Evolutionary conservation across 441 rosid species (phyloP).

Genomic region (Metrosideros polymorpha): DNA sequence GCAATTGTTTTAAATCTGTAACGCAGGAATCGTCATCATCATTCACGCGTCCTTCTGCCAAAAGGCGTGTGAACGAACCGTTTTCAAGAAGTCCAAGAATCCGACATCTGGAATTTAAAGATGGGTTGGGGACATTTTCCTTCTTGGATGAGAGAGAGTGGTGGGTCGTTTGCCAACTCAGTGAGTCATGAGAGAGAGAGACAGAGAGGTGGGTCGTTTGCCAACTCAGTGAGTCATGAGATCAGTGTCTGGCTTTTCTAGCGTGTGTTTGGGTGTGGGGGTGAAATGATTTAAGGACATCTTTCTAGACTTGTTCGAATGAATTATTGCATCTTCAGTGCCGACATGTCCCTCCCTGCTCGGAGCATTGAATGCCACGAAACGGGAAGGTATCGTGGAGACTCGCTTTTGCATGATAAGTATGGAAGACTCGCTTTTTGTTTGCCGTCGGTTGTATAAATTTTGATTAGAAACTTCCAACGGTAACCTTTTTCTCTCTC

Average conservation of each 20-base stretch:
- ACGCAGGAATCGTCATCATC: not conserved
- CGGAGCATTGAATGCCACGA: not conserved
- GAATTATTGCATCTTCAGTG: not conserved
- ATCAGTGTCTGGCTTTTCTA: not conserved
- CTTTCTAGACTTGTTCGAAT: not conserved
- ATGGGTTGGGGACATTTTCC: not conserved
- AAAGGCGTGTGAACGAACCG: not conserved
- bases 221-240: not conserved
- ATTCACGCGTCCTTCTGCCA: not conserved
- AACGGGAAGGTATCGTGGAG: too few relatives aligned
- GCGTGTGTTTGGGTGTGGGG: not conserved
- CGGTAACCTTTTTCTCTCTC: not conserved
- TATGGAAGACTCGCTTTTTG: too few relatives aligned
- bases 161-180: not conserved
- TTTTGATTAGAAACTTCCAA: not conserved
- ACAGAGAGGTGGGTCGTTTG: not conserved
- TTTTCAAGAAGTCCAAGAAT: not conserved
- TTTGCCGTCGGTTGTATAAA: not conserved
- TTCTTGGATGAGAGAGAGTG: not conserved
- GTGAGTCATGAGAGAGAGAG: not conserved
- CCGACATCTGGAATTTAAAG: not conserved
- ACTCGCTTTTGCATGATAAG: too few relatives aligned
- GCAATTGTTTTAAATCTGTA: not conserved
- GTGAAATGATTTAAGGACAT: not conserved
- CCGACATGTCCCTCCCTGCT: not conserved